Evolutionary conservation across 805 yeast genomes (phyloP).

Genomic region (Nakazawaea peltata): DNA sequence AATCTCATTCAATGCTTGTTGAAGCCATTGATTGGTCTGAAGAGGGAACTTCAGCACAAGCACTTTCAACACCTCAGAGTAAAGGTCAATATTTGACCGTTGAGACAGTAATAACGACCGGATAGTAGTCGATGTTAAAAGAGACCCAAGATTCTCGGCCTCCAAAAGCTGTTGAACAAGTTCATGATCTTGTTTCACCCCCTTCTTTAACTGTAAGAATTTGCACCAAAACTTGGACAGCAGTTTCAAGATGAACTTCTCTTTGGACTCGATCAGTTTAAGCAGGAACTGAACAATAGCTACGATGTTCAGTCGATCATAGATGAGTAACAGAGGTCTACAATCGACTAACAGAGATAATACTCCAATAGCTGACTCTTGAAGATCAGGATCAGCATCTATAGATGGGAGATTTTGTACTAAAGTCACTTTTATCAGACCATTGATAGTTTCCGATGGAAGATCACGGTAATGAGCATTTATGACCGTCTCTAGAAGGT

Average conservation of each 20-base stretch:
- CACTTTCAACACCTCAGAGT: slow-evolving; percentile 39
- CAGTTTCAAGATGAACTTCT: slow-evolving; percentile 46
- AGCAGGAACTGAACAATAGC: slow-evolving; percentile 27
- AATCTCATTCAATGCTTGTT: slow-evolving; percentile 18
- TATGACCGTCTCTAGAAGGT: slow-evolving; percentile 36
- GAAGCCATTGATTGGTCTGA: slow-evolving; percentile 41
- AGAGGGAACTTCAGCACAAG: slow-evolving; percentile 29
- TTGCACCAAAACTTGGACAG: slow-evolving; percentile 48
- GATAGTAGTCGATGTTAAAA: slow-evolving; percentile 27
- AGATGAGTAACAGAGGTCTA: slow-evolving; percentile 40
- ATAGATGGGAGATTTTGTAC: slow-evolving; percentile 26
- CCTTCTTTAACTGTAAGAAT: slow-evolving; percentile 35
- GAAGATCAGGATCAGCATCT: slow-evolving; percentile 49
- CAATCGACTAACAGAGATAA: slow-evolving; percentile 40
- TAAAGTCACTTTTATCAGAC: slow-evolving; percentile 30
- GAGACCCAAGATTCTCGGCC: slow-evolving; percentile 22
- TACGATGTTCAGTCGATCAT: slow-evolving; percentile 15
- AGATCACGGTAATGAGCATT: slow-evolving; percentile 26
- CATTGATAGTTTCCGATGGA: slow-evolving; percentile 23
- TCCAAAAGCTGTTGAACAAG: slow-evolving; percentile 18
- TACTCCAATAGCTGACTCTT: slow-evolving; percentile 43
- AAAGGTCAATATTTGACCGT: slow-evolving; percentile 55
- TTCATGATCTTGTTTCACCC: slow-evolving; percentile 30
- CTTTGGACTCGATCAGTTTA: slow-evolving; percentile 35
- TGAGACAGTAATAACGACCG: slow-evolving; percentile 39